Evolutionary conservation across 345 rosid species (phyloP).

Genomic region (Populus euphratica): DNA sequence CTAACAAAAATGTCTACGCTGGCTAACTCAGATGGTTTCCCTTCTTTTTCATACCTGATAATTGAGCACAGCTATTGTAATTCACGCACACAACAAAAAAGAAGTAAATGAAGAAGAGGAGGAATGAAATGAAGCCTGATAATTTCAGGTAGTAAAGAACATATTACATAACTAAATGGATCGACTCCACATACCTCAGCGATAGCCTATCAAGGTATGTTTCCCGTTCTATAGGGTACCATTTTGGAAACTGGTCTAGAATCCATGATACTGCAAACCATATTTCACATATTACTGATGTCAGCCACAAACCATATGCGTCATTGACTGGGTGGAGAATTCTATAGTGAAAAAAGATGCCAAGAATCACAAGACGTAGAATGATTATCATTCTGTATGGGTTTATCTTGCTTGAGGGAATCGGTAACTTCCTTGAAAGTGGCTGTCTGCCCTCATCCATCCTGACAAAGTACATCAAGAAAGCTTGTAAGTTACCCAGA

Average conservation of each 20-base stretch:
- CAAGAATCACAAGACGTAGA: conserved; percentile 81
- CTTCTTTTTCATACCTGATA: conserved; percentile 92
- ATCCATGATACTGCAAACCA: conserved; percentile 99
- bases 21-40: conserved; percentile 85
- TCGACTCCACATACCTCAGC: conserved; percentile 50
- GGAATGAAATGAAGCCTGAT: background rate
- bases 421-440: conserved; percentile 86
- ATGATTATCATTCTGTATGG: conserved; percentile 85
- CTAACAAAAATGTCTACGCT: conserved; percentile 79
- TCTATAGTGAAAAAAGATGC: conserved; percentile 89
- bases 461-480: conserved; percentile 45
- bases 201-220: conserved; percentile 94
- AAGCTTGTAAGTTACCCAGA: conserved; percentile 11
- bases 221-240: conserved; percentile 87
- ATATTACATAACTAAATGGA: background rate
- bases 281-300: conserved; percentile 93
- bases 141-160: background rate
- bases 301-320: conserved; percentile 94
- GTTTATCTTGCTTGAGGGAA: conserved; percentile 93
- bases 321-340: conserved; percentile 83
- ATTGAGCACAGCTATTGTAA: conserved; percentile 6
- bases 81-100: background rate
- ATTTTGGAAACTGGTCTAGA: conserved; percentile 97
- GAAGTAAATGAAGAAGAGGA: background rate
- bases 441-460: conserved; percentile 99